phyloP scores from a whole-genome alignment of 2,329 filamentous ascomycete genomes.

The Capronia epimyces region DNA sequence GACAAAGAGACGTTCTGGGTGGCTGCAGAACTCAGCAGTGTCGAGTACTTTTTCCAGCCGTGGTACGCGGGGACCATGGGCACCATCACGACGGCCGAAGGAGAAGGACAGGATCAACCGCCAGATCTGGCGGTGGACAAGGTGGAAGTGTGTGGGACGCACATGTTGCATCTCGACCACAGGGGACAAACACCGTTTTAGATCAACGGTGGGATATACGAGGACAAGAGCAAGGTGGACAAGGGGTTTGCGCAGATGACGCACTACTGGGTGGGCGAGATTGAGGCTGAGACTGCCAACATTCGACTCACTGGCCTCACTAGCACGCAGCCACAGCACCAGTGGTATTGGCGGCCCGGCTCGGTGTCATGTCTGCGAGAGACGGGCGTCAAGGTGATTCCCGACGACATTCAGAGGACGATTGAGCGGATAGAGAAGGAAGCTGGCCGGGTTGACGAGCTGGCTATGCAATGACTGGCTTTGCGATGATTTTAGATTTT shows the following conservation, averaged over 20 bases:
- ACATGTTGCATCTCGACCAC: slow-evolving; percentile 11
- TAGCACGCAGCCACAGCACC: neutral
- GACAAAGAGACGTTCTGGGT: slow-evolving; percentile 48
- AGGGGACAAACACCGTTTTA: slow-evolving; percentile 7
- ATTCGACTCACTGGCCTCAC: slow-evolving; percentile 1
- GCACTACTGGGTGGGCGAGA: slow-evolving; percentile 13
- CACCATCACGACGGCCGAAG: neutral
- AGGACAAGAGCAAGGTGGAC: slow-evolving; percentile 1
- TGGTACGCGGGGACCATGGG: slow-evolving; percentile 16
- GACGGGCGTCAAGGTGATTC: neutral
- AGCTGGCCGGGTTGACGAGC: slow-evolving; percentile 1
- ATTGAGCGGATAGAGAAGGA: slow-evolving; percentile 3
- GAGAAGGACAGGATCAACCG: neutral
- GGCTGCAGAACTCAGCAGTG: slow-evolving; percentile 40
- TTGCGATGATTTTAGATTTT: no score
- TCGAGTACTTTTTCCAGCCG: slow-evolving; percentile 38
- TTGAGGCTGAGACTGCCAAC: neutral
- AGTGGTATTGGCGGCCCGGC: slow-evolving; percentile 2
- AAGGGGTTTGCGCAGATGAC: slow-evolving; percentile 1
- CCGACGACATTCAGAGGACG: neutral
- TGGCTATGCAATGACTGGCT: no score
- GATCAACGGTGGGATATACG: slow-evolving; percentile 15
- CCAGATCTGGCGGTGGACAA: neutral
- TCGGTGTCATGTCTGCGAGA: neutral
- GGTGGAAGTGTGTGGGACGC: slow-evolving; percentile 2